Evolutionary conservation across 2,329 filamentous ascomycete genomes (phyloP), one percentile per base, ranked within the genome.

Genomic region (Nannizziopsis barbatae): DNA sequence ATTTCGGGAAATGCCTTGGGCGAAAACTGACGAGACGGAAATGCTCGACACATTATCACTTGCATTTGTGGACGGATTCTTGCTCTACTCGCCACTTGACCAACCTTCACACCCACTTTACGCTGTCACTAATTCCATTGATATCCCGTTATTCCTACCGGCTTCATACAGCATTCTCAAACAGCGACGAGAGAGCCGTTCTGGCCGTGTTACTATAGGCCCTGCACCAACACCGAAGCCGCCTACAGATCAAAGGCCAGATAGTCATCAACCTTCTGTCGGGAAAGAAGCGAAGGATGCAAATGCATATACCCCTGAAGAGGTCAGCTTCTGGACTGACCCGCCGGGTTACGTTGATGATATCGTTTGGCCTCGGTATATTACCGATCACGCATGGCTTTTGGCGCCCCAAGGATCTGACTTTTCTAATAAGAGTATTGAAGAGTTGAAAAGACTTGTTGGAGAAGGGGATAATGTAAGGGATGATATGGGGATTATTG

Each of bases 321-420:
- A 49, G 17, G 42, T 95, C 60, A 90, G 89, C 22, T 98, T 95
- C 69, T 98, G 92, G 92, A 76, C 81, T 49, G 92, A 98, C 65
- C 92, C 92, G 0, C 87, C 87, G 0, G 89, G 86, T 0, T 98
- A 96, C 63, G 88, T 96, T 33, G 89, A 96, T 63, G 78, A 84
- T 62, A 77, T 98, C 47, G 92, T 98, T 3, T 98, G 92, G 92
- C 90, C 90, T 2, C 90, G 94, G 58, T 96, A 95, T 65, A 85
- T 84, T 2, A 73, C 76, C 46, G 79, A 87, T 58, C 89, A 96
- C 68, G 71, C 72, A 17, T 94, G 86, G 74, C 71, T 98, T 63
- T 92, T 95, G 61, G 66, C 81, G 54, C 68, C 70, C 6, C 82
- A 78, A 0, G 71, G 89, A 60, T 64, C 86, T 75, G 52, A 32